These are phyloP conservation scores for Silene coronaria DNA, from an alignment of 179 eudicot genomes.

Conservation along the genomic window DNA sequence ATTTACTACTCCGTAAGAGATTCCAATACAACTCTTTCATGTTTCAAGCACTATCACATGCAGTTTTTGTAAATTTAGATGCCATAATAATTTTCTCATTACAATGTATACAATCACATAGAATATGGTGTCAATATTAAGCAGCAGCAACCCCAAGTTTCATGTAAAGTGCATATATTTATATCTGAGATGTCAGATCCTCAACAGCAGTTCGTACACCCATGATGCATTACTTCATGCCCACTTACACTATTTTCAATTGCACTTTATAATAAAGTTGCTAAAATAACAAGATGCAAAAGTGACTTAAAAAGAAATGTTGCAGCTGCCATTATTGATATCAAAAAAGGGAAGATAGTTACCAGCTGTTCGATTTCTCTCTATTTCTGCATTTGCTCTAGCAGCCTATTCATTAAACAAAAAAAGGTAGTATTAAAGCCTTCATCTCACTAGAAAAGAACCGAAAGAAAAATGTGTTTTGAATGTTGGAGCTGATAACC, in stretches of 20 bases:
- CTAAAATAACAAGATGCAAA: not conserved
- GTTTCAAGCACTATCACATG: not conserved
- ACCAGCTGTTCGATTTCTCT: slow-evolving; percentile 40
- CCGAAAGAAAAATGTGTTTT: slow-evolving; percentile 1
- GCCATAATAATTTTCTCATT: not conserved
- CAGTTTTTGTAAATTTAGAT: not conserved
- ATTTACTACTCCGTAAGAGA: too few relatives aligned
- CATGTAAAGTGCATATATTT: not conserved
- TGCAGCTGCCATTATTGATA: not conserved
- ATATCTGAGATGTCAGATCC: not conserved
- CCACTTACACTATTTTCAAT: not conserved
- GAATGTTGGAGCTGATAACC: not conserved
- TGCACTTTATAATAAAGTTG: not conserved
- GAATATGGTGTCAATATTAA: not conserved
- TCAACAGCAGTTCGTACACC: not conserved
- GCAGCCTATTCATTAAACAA: slow-evolving; percentile 29
- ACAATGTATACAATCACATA: not conserved
- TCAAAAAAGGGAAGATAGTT: slow-evolving; percentile 12
- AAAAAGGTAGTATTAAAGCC: not conserved
- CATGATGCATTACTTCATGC: not conserved
- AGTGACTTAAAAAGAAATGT: not conserved
- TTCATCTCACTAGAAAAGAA: not conserved
- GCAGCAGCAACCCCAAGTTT: slow-evolving; percentile 1
- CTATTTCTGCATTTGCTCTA: slow-evolving; percentile 34
- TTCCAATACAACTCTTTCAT: too few relatives aligned